Conservation (phyloP, 106 monocot genomes). For the Acorus calamus region DNA sequence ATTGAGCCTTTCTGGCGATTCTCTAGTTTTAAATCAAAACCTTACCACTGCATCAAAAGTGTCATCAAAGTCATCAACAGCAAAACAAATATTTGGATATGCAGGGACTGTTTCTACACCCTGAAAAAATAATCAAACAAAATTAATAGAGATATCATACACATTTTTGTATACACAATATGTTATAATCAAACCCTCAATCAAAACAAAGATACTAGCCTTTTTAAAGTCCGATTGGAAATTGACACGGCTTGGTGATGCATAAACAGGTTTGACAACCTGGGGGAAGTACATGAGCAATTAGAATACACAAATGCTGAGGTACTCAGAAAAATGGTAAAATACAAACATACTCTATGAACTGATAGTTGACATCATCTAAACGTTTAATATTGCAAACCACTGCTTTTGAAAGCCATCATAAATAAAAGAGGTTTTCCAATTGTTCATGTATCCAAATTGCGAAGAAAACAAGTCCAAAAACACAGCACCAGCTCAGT, state of each 20-base stretch:
- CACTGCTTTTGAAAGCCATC: too few relatives aligned
- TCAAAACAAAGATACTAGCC: constrained; percentile 22
- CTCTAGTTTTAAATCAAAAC: background rate
- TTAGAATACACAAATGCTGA: background rate
- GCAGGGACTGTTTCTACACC: constrained; percentile 75
- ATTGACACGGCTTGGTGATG: constrained; percentile 93
- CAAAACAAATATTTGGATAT: constrained; percentile 93
- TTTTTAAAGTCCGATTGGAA: constrained; percentile 82
- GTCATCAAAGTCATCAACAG: constrained; percentile 97
- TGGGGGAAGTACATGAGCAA: constrained; percentile 9
- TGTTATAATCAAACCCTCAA: too few relatives aligned
- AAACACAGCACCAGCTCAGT: too few relatives aligned
- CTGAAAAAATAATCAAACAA: constrained; percentile 28
- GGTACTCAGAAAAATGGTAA: too few relatives aligned
- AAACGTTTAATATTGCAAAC: too few relatives aligned
- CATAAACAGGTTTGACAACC: constrained; percentile 97
- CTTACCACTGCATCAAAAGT: constrained; percentile 96
- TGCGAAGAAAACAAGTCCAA: too few relatives aligned
- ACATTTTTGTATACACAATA: too few relatives aligned
- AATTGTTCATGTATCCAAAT: too few relatives aligned
- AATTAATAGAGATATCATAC: background rate
- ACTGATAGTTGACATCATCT: too few relatives aligned
- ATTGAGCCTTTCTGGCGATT: too few relatives aligned
- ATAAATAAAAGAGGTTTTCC: too few relatives aligned
- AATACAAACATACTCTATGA: too few relatives aligned